Evolutionary conservation across 371 early-diverging fungal genomes (phyloP).

Genomic region (Actinomortierella wolfii): DNA sequence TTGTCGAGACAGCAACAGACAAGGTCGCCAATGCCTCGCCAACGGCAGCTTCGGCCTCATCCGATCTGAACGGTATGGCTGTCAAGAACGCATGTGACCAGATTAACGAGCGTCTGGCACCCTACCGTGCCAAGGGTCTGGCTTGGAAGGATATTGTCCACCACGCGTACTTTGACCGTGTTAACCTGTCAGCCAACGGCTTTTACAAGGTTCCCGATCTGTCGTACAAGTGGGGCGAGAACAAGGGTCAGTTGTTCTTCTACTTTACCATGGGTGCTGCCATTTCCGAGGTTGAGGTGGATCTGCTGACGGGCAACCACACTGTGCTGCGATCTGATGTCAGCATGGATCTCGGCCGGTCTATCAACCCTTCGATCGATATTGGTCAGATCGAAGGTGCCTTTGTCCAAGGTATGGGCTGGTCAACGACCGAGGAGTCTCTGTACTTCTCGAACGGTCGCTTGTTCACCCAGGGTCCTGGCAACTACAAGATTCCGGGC

Average conservation of each 20-base stretch:
- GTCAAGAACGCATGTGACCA: conserved; percentile 71
- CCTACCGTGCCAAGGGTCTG: conserved; percentile 62
- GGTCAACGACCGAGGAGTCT: conserved; percentile 77
- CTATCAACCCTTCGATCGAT: conserved; percentile 79
- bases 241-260: conserved; percentile 64
- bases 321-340: conserved; percentile 70
- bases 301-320: conserved; percentile 77
- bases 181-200: conserved; percentile 74
- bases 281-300: conserved; percentile 78
- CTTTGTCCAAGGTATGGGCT: conserved; percentile 78
- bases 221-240: conserved; percentile 68
- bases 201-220: conserved; percentile 77
- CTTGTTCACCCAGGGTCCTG: conserved; percentile 76
- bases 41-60: conserved; percentile 75
- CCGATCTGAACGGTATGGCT: conserved; percentile 80
- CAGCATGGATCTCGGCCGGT: conserved; percentile 75
- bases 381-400: conserved; percentile 88
- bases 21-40: conserved; percentile 74
- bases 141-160: conserved; percentile 52
- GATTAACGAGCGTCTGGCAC: conserved; percentile 66
- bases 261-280: conserved; percentile 82
- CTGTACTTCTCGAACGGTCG: conserved; percentile 67
- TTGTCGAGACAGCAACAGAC: conserved; percentile 76
- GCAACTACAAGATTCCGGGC: conserved; percentile 82
- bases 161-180: conserved; percentile 73